Evolutionary conservation across 352 stramenopile species (phyloP), one percentile per base, ranked within the genome.

Genomic region (Phytophthora pinifolia): DNA sequence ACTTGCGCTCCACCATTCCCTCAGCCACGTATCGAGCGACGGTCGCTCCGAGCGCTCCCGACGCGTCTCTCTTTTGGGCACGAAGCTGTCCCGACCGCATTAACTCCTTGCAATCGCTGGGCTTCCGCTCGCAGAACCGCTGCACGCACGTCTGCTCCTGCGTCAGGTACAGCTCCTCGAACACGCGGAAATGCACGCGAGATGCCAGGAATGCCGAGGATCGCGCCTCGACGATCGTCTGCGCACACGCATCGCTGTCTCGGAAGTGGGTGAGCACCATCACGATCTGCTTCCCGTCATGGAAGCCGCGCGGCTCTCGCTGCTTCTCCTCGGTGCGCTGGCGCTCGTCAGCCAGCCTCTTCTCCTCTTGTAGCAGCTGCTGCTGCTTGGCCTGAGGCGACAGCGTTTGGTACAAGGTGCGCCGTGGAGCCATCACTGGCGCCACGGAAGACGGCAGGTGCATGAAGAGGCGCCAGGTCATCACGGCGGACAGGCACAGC

Each of bases 211-310:
- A 81, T 25, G 82, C 76, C 25, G 56, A 52, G 14, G 70, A 38
- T 17, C 49, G 62, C 2, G 79, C 79, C 13, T 82, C 65, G 7
- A 74, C 32, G 36, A 95, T 56, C 18, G 69, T 69, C n/a, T 67
- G 64, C 17, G 78, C 79, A 39, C 85, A 95, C 12, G 56, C 54
- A 6, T 76, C 61, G 5, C 70, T 64, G 51, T 95, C 74, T 58
- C 77, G 69, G 33, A 70, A 77, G 56, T 87, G 86, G 4, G 77
- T 83, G 18, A 95, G 62, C 41, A 95, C 59, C 49, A 95, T 38
- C 49, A 88, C 80, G 46, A 90, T 83, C 60, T 84, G 49, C 49
- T 89, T 89, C 17, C 89, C 71, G 47, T 91, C 47, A 18, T 62
- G 78, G 50, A 89, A 88, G n/a, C 76, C 74, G 15, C 66, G 65